phyloP scores from a whole-genome alignment of 2,329 filamentous ascomycete species.

The Apiospora hydei region DNA sequence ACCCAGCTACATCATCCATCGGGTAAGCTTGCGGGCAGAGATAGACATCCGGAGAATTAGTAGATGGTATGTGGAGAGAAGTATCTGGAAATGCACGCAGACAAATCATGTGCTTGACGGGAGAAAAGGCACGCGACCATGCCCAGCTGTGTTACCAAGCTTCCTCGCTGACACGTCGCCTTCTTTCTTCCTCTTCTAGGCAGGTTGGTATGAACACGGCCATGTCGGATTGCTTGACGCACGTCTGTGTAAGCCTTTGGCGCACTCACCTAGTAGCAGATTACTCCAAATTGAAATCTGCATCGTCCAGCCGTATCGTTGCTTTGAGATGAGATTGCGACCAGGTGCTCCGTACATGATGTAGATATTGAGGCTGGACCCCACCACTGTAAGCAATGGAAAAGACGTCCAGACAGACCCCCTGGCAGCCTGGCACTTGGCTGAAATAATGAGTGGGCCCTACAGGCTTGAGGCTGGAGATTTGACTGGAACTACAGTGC shows the following conservation, averaged over 20 bases:
- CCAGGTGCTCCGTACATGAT: neutral
- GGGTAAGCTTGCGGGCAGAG: neutral
- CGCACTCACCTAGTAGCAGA: neutral
- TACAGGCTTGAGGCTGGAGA: conserved; percentile 17
- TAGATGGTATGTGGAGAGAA: neutral
- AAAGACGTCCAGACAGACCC: neutral
- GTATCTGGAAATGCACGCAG: neutral
- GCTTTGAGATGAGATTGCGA: neutral
- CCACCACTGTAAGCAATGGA: neutral
- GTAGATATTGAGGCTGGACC: neutral
- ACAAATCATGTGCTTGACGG: neutral
- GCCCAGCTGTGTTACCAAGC: conserved; percentile 4
- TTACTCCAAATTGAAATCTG: too few relatives aligned
- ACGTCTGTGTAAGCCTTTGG: neutral
- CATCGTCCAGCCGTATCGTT: neutral
- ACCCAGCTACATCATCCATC: neutral
- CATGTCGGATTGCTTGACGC: neutral
- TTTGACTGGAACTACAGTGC: conserved; percentile 18
- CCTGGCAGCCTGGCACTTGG: neutral
- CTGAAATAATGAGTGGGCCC: conserved; percentile 1
- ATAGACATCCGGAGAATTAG: neutral
- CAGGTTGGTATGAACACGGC: neutral
- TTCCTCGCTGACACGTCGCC: conserved; percentile 1
- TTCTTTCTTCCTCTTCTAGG: neutral
- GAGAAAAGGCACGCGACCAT: neutral